Conservation (phyloP, 495 filamentous ascomycete species). For the Penicillium antarcticum region DNA sequence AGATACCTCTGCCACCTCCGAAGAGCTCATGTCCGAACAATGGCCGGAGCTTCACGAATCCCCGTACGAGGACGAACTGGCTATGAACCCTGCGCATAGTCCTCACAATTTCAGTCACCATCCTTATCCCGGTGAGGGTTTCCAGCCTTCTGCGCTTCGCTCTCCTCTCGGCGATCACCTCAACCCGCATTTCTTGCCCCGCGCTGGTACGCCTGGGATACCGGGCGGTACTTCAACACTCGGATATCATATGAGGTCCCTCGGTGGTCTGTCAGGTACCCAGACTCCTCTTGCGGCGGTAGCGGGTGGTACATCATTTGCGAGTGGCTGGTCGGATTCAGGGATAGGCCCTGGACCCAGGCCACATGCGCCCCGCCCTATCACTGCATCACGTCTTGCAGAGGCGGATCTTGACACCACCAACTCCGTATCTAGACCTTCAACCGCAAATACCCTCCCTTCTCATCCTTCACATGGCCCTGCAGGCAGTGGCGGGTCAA, state of each 20-base stretch:
- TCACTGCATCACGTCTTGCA: slow-evolving; percentile 11
- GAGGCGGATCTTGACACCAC: slow-evolving; percentile 34
- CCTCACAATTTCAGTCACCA: slow-evolving; percentile 22
- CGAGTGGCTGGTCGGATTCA: slow-evolving; percentile 48
- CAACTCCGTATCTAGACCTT: slow-evolving; percentile 41
- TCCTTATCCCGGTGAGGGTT: slow-evolving; percentile 26
- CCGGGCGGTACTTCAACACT: slow-evolving; percentile 85
- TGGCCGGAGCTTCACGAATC: slow-evolving; percentile 30
- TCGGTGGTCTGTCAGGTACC: slow-evolving; percentile 71
- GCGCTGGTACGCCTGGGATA: slow-evolving; percentile 70
- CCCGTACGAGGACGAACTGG: slow-evolving; percentile 34
- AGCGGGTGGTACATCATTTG: slow-evolving; percentile 62
- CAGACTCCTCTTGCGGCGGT: slow-evolving; percentile 86
- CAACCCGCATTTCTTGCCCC: slow-evolving; percentile 60
- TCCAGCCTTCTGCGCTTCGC: slow-evolving; percentile 34
- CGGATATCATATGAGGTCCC: slow-evolving; percentile 80
- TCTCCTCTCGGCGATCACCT: slow-evolving; percentile 52
- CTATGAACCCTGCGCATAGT: slow-evolving; percentile 21
- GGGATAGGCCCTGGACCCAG: slow-evolving; percentile 19
- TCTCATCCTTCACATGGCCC: slow-evolving; percentile 32
- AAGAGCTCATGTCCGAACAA: slow-evolving; percentile 30
- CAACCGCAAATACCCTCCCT: slow-evolving; percentile 38
- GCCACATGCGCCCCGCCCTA: slow-evolving; percentile 9
- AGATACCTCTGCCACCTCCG: slow-evolving; percentile 39
- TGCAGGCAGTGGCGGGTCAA: slow-evolving; percentile 25